Percentiles rank a stretch among this genome's conserved stretches.
phyloP scores from a whole-genome alignment of 345 rosid genomes.

The Mercurialis annua region DNA sequence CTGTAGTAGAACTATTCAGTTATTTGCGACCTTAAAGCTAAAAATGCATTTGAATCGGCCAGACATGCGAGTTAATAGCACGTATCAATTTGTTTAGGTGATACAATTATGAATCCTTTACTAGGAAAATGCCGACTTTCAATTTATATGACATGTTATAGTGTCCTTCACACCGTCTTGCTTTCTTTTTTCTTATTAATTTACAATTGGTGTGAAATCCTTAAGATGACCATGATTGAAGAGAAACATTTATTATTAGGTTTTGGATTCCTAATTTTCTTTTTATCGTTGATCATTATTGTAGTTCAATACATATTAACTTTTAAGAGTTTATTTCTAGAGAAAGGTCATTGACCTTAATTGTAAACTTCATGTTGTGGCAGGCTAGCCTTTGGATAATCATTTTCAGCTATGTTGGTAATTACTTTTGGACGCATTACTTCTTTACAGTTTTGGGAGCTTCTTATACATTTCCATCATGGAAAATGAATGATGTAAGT shows the following conservation, averaged over 20 bases:
- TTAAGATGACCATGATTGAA: not conserved
- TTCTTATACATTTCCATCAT: slow-evolving; percentile 95
- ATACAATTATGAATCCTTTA: not conserved
- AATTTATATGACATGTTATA: not conserved
- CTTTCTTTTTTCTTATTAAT: not conserved
- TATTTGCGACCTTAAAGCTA: not conserved
- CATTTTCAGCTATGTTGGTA: slow-evolving; percentile 90
- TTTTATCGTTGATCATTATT: not conserved
- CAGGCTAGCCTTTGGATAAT: slow-evolving; percentile 94
- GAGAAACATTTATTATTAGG: too few relatives aligned
- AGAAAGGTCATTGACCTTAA: slow-evolving; percentile 10
- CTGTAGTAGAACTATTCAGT: not conserved
- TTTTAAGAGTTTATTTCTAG: not conserved
- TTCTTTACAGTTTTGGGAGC: slow-evolving; percentile 98
- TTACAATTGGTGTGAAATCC: not conserved
- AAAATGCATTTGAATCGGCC: not conserved
- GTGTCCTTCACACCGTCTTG: not conserved
- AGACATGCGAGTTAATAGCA: not conserved
- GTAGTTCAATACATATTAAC: not conserved
- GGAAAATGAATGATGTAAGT: slow-evolving; percentile 97
- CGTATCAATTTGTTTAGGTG: not conserved
- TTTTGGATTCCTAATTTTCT: not conserved
- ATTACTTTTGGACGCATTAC: slow-evolving; percentile 98
- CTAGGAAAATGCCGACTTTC: too few relatives aligned
- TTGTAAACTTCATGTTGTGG: slow-evolving; percentile 19